Base-by-base conservation (phyloP, 805 yeast genomes). In the Lachancea lanzarotensis region DNA sequence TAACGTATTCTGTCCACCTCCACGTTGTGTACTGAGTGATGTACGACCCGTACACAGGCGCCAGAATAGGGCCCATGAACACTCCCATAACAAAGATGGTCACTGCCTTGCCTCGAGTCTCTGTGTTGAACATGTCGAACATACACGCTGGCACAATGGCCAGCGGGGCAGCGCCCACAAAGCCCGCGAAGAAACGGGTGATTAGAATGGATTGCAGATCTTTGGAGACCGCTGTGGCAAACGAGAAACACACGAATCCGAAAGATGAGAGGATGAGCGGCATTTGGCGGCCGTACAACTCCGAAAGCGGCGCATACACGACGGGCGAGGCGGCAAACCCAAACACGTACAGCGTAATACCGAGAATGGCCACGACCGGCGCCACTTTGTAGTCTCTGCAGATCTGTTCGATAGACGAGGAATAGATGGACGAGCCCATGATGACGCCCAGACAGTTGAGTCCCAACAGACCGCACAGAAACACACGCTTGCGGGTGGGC, bases 311-410 rank as follows among this genome's bases (percentile, higher is more conserved):
- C 20, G 93, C 96, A 88, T 93, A 90, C 31, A 87, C 57, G 41
- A 90, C 71, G 3, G 98, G 98, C 16, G 97, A 96, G 0, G 87
- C 75, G 1, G 96, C 97, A 66, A 89, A 91, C 10, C 97, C 98
- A 35, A 88, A 64, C n/a, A 90, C 96, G 56, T 78, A 90, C 20
- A 89, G 70, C 0, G 96, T 80, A 9, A 88, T 74, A 45, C 87
- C 84, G 38, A 91, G 71, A 18, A 85, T 75, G 12, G 84, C 82
- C n/a, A 81, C 90, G 10, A 79, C 84, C 6, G 57, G 50, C 35
- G 84, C 82, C 39, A 90, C 79, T 47, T 76, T 76, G 63, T 64
- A 90, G 33, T 72, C 65, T 40, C 52, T 67, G 51, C 74, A 62
- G 27, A 88, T 56, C 17, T 63, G 73, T 0, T 63, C 56, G 10